Base-by-base conservation (phyloP, 2,329 filamentous ascomycete genomes). In the Clonostachys solani region DNA sequence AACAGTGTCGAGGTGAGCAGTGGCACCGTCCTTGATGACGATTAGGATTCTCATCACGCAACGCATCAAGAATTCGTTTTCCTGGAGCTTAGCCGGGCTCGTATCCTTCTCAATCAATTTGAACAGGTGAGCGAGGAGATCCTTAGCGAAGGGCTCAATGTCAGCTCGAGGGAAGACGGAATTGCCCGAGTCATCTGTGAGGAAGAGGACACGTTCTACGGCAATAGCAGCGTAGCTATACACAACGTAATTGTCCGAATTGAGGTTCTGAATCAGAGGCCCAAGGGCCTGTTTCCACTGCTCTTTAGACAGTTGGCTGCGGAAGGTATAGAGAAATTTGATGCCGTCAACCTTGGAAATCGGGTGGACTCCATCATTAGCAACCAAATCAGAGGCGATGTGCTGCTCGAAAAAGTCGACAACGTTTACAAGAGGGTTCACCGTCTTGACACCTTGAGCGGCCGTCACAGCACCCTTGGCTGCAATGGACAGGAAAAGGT, bases 41-140 rank as follows among this genome's bases (percentile, higher is more conserved):
- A 99, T 91, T 50, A 99, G 75, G 12, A 99, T 92, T 57, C 94
- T 83, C 94, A 99, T 99, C 48, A 96, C 90, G 60, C 94, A 99
- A 58, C 91, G 89, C 92, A 99, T 97, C 60, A 99, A 67, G 65
- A 97, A 99, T 63, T 99, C 94, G 62, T 99, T 99, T 68, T 99
- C 94, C 62, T 99, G 94, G 51, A 99, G 84, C 75, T 97, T 99
- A 54, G 92, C 83, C 1, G 95, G 87, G 12, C 87, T 86, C 5
- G 78, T 76, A 57, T 96, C 87, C 62, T 87, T 89, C 62, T 95
- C 88, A 54, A 99, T 90, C 45, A 99, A 77, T 53, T 86, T 85
- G 76, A 99, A 97, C 12, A 99, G 76, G 60, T 97, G 92, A 46
- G 89, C 80, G 17, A 97, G 74, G 3, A 99, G 80, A 56, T 95